These are phyloP conservation scores for Puccinia hordei DNA, from an alignment of 1,284 basidiomycete species.

Conservation along the genomic window DNA sequence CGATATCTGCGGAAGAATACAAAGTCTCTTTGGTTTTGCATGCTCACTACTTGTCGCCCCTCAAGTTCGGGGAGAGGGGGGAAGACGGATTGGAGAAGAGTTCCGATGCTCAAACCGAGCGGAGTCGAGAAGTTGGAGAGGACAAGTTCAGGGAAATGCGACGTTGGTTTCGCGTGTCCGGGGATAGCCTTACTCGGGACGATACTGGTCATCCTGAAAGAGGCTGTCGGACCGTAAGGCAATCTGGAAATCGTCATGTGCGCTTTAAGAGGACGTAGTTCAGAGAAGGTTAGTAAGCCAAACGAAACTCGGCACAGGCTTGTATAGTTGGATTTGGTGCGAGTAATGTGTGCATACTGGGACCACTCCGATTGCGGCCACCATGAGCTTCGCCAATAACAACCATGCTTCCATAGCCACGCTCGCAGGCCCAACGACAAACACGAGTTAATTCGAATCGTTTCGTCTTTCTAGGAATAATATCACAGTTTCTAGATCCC, in stretches of 20 bases:
- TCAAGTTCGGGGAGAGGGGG: conserved; percentile 93
- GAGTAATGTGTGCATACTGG: conserved; percentile 19
- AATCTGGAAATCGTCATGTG: conserved; percentile 89
- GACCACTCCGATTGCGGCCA: conserved; percentile 51
- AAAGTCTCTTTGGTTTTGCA: conserved; percentile 98
- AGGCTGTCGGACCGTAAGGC: conserved; percentile 89
- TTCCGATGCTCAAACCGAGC: conserved; percentile 86
- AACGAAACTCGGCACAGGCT: neutral
- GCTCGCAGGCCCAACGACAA: conserved; percentile 85
- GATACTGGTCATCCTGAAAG: conserved; percentile 91
- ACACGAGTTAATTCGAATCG: conserved; percentile 91
- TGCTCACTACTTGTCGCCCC: conserved; percentile 92
- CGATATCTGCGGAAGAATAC: conserved; percentile 80
- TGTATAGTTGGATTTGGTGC: neutral
- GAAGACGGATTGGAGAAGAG: conserved; percentile 92
- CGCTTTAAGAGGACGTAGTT: conserved; percentile 64
- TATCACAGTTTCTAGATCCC: conserved; percentile 72
- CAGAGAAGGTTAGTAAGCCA: neutral
- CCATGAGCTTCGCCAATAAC: conserved; percentile 89
- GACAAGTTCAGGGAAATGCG: conserved; percentile 92
- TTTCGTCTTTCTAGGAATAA: conserved; percentile 84
- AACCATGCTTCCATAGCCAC: conserved; percentile 82
- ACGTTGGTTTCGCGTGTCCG: conserved; percentile 86
- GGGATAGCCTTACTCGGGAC: conserved; percentile 46
- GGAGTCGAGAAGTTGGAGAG: conserved; percentile 93